These are phyloP conservation scores for Pyropia haitanensis DNA, from an alignment of 23 red algal genomes.

Conservation along the genomic window DNA sequence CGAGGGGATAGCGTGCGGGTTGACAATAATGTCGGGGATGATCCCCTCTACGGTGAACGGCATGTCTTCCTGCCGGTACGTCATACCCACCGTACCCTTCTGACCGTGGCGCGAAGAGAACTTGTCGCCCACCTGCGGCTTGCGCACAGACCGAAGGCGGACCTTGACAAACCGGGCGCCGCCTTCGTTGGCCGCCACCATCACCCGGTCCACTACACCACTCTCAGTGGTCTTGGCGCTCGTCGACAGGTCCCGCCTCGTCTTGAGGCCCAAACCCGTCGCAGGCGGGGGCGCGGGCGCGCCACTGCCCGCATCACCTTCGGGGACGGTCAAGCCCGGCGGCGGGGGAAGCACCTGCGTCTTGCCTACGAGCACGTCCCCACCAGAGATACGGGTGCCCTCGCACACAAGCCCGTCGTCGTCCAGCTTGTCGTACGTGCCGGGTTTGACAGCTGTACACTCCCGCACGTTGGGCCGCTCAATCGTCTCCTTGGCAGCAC, in stretches of 20 bases:
- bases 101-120: constrained; percentile 97
- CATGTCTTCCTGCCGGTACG: constrained; percentile 93
- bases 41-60: constrained; percentile 94
- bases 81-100: constrained; percentile 95
- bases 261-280: constrained; percentile 48
- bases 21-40: constrained; percentile 97
- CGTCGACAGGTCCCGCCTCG: constrained; percentile 81
- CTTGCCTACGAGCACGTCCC: constrained; percentile 91
- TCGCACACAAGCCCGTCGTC: constrained; percentile 84
- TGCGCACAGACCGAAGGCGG: constrained; percentile 77
- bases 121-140: constrained; percentile 98
- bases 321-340: constrained; percentile 6
- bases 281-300: constrained; percentile 6
- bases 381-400: constrained; percentile 63
- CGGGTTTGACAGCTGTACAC: constrained; percentile 74
- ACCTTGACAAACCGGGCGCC: constrained; percentile 80
- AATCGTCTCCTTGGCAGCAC: constrained; percentile 62
- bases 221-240: constrained; percentile 83
- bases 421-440: constrained; percentile 81
- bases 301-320: constrained; percentile 7
- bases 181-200: constrained; percentile 75
- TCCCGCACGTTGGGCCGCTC: constrained; percentile 50
- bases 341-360: constrained; percentile 25
- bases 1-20: constrained; percentile 97
- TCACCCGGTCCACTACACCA: constrained; percentile 91